Conservation (phyloP, 1,284 basidiomycete species). For the Fomitopsis betulina region DNA sequence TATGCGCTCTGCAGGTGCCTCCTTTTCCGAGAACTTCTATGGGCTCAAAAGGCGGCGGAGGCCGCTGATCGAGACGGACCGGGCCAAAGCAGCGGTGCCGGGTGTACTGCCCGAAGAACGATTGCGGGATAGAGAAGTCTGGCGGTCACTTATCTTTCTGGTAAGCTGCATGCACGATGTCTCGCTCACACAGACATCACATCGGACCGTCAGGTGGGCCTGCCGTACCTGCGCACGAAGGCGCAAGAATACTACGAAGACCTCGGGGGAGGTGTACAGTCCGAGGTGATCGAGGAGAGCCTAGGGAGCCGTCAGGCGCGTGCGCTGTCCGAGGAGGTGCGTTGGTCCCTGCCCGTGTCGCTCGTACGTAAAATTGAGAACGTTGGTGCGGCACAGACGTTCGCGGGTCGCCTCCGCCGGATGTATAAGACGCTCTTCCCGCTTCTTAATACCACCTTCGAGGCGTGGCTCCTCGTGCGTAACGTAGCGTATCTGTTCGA, state of each 20-base stretch:
- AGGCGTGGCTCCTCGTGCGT: slow-evolving; percentile 78
- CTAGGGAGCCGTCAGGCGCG: slow-evolving; percentile 38
- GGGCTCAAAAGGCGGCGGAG: slow-evolving; percentile 76
- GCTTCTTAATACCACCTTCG: slow-evolving; percentile 73
- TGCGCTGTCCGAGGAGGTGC: slow-evolving; percentile 47
- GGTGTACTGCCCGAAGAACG: slow-evolving; percentile 60
- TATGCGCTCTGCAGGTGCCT: slow-evolving; percentile 53
- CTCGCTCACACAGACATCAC: neutral
- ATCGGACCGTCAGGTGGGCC: slow-evolving; percentile 54
- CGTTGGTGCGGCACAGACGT: slow-evolving; percentile 28
- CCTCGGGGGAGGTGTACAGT: slow-evolving; percentile 76
- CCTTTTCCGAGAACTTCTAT: slow-evolving; percentile 93
- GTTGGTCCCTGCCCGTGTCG: slow-evolving; percentile 1
- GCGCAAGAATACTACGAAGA: slow-evolving; percentile 88
- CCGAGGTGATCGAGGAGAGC: slow-evolving; percentile 61
- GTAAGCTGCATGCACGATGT: slow-evolving; percentile 39
- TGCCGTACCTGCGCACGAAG: slow-evolving; percentile 90
- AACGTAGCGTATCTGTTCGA: slow-evolving; percentile 93
- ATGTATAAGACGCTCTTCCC: slow-evolving; percentile 77
- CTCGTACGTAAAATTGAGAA: neutral
- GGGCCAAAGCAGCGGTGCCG: slow-evolving; percentile 62
- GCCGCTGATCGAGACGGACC: slow-evolving; percentile 64
- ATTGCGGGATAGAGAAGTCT: slow-evolving; percentile 58
- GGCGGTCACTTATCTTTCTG: slow-evolving; percentile 73
- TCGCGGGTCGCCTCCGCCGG: slow-evolving; percentile 46